A percentile compares a stretch with the other conserved stretches of the same genome.
Conservation (phyloP, 805 yeast species). For the Nakazawaea holstii region DNA sequence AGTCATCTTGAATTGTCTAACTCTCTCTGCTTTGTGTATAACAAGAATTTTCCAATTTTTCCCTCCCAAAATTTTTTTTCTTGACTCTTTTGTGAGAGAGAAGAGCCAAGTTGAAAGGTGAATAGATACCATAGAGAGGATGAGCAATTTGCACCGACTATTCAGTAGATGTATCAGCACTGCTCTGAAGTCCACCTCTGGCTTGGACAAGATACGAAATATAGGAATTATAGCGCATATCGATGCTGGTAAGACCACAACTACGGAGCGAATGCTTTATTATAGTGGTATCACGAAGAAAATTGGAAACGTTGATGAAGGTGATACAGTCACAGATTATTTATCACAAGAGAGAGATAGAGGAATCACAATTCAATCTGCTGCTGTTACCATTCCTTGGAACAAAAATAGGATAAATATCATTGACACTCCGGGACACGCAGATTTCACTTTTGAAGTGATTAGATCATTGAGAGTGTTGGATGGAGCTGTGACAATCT, state of each 20-base stretch:
- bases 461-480: constrained; percentile 82
- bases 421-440: constrained; percentile 98
- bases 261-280: constrained; percentile 93
- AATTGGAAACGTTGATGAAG: constrained; percentile 93
- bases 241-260: constrained; percentile 98
- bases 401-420: constrained; percentile 63
- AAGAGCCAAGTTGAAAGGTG: too few species aligned
- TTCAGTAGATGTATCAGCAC: not conserved
- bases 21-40: not conserved
- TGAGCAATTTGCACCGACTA: not conserved
- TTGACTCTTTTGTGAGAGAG: not conserved
- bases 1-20: not conserved
- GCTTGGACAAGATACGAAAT: constrained; percentile 52
- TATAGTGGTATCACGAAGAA: constrained; percentile 75
- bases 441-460: constrained; percentile 95
- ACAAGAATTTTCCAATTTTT: not conserved
- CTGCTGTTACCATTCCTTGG: constrained; percentile 93
- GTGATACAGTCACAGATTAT: constrained; percentile 94
- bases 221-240: constrained; percentile 98
- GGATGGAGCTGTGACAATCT: constrained; percentile 89
- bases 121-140: too few species aligned
- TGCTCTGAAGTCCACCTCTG: constrained; percentile 13
- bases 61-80: not conserved
- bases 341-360: constrained; percentile 84
- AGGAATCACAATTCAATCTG: constrained; percentile 95